phyloP scores from a whole-genome alignment of 2,329 filamentous ascomycete genomes.

The Dactylellina cionopaga region DNA sequence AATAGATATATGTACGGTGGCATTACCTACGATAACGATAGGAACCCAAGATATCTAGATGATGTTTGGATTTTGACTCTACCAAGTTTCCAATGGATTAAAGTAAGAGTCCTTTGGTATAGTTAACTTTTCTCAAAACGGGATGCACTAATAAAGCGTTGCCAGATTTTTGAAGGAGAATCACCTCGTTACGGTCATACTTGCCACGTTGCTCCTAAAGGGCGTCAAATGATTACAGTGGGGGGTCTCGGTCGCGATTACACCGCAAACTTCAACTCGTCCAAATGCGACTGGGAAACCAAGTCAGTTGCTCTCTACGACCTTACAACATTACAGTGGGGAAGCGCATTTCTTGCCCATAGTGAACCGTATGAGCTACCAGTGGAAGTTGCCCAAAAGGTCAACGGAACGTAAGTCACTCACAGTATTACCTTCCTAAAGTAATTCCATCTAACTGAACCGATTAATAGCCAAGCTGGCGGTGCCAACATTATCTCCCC shows the following conservation, averaged over 20 bases:
- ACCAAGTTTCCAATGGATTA: conserved; percentile 57
- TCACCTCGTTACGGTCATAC: conserved; percentile 44
- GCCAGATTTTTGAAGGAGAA: conserved; percentile 47
- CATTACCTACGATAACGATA: conserved; percentile 14
- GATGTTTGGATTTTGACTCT: conserved; percentile 57
- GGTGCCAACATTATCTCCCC: conserved; percentile 11
- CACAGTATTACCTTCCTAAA: not conserved
- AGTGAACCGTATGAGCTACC: conserved; percentile 20
- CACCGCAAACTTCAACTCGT: conserved; percentile 42
- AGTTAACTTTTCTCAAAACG: not conserved
- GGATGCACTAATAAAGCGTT: not conserved
- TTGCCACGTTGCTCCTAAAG: conserved; percentile 39
- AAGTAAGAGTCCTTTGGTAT: conserved; percentile 18
- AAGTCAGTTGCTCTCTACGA: conserved; percentile 46
- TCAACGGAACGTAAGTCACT: conserved; percentile 41
- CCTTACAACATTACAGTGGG: conserved; percentile 40
- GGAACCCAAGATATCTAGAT: conserved; percentile 28
- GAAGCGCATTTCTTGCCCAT: conserved; percentile 26
- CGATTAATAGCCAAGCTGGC: conserved; percentile 14
- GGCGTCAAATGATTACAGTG: conserved; percentile 48
- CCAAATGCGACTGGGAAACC: conserved; percentile 38
- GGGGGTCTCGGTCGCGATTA: conserved; percentile 41
- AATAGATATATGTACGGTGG: conserved; percentile 45
- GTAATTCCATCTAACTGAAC: not conserved
- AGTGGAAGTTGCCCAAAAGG: conserved; percentile 38